Evolutionary conservation across 2,329 filamentous ascomycete species (phyloP).

Genomic region (Fusarium luffae): DNA sequence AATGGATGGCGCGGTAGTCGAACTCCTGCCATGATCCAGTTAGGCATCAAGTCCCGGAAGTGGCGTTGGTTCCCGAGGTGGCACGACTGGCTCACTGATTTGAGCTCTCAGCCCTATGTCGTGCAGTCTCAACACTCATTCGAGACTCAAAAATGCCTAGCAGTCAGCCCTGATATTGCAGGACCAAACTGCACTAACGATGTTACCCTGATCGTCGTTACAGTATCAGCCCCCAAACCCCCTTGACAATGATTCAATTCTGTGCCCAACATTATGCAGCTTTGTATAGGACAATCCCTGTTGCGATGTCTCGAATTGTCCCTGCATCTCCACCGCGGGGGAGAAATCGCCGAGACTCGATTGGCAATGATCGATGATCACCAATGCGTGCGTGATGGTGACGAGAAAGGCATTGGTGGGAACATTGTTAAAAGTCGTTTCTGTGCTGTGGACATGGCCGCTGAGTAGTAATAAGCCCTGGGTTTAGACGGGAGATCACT

Average conservation of each 20-base stretch:
- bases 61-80: neutral
- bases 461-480: neutral
- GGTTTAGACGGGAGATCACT: neutral
- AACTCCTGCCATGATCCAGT: neutral
- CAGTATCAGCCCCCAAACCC: neutral
- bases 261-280: slow-evolving; percentile 4
- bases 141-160: slow-evolving; percentile 1
- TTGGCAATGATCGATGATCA: neutral
- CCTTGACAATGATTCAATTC: slow-evolving; percentile 7
- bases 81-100: neutral
- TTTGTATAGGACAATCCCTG: slow-evolving; percentile 2
- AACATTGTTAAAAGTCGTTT: neutral
- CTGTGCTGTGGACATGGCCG: neutral
- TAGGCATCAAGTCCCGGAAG: neutral
- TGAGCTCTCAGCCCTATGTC: slow-evolving; percentile 7
- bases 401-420: neutral
- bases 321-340: slow-evolving; percentile 13
- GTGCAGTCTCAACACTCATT: neutral
- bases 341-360: neutral
- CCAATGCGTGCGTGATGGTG: neutral
- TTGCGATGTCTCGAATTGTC: neutral
- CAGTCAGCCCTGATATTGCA: neutral
- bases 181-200: neutral
- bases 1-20: neutral
- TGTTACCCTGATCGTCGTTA: slow-evolving; percentile 5